A percentile compares a stretch with the other conserved stretches of the same genome.
phyloP scores from a whole-genome alignment of 441 rosid genomes.

The Pelargonium citronellum region DNA sequence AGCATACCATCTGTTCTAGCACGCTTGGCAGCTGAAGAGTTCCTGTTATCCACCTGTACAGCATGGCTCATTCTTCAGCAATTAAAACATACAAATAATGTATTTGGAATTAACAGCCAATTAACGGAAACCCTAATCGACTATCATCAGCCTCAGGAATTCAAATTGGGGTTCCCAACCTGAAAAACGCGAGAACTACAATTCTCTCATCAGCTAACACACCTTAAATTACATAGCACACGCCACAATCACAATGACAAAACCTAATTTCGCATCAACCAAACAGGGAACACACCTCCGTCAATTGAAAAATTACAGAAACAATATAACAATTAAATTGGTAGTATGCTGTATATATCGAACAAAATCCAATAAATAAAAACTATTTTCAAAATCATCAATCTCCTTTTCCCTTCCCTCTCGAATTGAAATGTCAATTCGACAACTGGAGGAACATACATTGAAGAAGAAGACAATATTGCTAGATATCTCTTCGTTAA shows the following conservation, averaged over 20 bases:
- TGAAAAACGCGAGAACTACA: neutral
- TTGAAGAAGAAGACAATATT: neutral
- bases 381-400: neutral
- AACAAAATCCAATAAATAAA: neutral
- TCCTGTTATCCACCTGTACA: constrained; percentile 78
- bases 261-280: neutral
- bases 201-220: neutral
- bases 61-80: neutral
- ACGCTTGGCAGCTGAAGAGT: constrained; percentile 90
- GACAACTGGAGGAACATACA: neutral
- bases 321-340: neutral
- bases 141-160: neutral
- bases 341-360: neutral
- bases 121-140: neutral
- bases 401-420: neutral
- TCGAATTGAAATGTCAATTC: neutral
- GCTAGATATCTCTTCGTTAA: constrained; percentile 1
- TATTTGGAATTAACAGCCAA: neutral
- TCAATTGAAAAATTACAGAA: neutral
- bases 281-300: neutral
- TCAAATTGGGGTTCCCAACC: neutral
- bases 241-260: neutral
- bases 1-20: constrained; percentile 90
- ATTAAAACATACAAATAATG: neutral
- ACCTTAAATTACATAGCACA: neutral